phyloP scores from a whole-genome alignment of 1,284 basidiomycete genomes.

The Gomphus sp. region DNA sequence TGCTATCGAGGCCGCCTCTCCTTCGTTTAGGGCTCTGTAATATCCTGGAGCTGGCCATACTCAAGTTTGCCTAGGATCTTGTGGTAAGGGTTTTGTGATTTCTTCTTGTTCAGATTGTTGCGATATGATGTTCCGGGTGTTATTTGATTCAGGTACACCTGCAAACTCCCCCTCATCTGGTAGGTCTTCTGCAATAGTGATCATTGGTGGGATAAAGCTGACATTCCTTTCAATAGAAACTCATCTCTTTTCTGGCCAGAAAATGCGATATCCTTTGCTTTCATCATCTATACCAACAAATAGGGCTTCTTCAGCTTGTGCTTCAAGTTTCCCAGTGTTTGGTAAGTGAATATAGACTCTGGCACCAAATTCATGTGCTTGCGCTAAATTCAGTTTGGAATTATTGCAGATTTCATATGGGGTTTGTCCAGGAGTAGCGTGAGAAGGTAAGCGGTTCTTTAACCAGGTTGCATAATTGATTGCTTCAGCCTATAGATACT shows the following conservation, averaged over 20 bases:
- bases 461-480: slow-evolving; percentile 25
- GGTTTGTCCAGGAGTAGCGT: slow-evolving; percentile 21
- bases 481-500: slow-evolving; percentile 26
- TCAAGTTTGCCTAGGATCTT: not conserved
- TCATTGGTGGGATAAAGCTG: too few relatives aligned
- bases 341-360: slow-evolving; percentile 20
- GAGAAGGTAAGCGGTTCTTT: slow-evolving; percentile 27
- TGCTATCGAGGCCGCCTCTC: not conserved
- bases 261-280: slow-evolving; percentile 24
- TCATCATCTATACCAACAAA: slow-evolving; percentile 18
- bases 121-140: too few relatives aligned
- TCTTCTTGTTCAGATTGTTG: too few relatives aligned
- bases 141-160: not conserved
- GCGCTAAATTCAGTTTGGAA: slow-evolving; percentile 23
- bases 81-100: too few relatives aligned
- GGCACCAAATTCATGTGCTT: slow-evolving; percentile 23
- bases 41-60: not conserved
- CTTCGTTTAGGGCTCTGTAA: not conserved
- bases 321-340: slow-evolving; percentile 20
- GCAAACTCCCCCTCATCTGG: not conserved
- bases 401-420: slow-evolving; percentile 22
- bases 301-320: slow-evolving; percentile 14
- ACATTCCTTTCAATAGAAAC: not conserved
- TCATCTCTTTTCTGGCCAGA: slow-evolving; percentile 21
- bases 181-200: not conserved